Evolutionary conservation across 768 basidiomycete species (phyloP).

Genomic region (Crassisporium funariophilum): DNA sequence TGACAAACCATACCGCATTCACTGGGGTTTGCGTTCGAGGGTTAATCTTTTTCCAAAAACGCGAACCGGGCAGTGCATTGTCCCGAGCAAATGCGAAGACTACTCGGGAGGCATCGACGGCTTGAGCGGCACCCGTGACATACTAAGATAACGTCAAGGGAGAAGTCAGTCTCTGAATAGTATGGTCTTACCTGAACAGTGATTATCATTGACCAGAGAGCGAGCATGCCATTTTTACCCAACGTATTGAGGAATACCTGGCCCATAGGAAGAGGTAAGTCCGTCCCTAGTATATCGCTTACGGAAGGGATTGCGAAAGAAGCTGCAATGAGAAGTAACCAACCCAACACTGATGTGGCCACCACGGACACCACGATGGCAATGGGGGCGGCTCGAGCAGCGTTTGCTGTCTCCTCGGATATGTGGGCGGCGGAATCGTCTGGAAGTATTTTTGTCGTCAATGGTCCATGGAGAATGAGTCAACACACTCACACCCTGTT

Average conservation of each 20-base stretch:
- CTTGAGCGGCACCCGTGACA: slow-evolving; percentile 74
- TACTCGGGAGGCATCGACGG: slow-evolving; percentile 74
- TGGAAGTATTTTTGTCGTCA: slow-evolving; percentile 25
- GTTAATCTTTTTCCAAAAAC: slow-evolving; percentile 69
- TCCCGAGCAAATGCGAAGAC: slow-evolving; percentile 77
- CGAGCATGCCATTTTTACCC: slow-evolving; percentile 72
- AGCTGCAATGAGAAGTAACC: slow-evolving; percentile 64
- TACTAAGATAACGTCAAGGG: slow-evolving; percentile 40
- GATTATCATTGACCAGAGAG: slow-evolving; percentile 71
- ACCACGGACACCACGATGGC: slow-evolving; percentile 69
- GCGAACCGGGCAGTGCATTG: slow-evolving; percentile 72
- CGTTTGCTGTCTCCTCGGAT: slow-evolving; percentile 70
- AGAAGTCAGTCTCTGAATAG: neutral
- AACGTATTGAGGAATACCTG: slow-evolving; percentile 67
- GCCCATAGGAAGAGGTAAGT: slow-evolving; percentile 69
- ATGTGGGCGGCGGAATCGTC: slow-evolving; percentile 80
- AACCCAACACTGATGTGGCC: slow-evolving; percentile 61
- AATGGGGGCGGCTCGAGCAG: slow-evolving; percentile 63
- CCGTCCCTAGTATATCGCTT: slow-evolving; percentile 44
- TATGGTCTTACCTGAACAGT: slow-evolving; percentile 45
- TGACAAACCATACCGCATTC: slow-evolving; percentile 77
- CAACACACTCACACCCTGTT: slow-evolving; percentile 60
- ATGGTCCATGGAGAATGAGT: neutral
- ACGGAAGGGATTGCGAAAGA: slow-evolving; percentile 67
- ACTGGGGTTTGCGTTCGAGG: slow-evolving; percentile 65